Base-by-base conservation (phyloP, 2,329 filamentous ascomycete genomes). In the Monosporascus sp. region DNA sequence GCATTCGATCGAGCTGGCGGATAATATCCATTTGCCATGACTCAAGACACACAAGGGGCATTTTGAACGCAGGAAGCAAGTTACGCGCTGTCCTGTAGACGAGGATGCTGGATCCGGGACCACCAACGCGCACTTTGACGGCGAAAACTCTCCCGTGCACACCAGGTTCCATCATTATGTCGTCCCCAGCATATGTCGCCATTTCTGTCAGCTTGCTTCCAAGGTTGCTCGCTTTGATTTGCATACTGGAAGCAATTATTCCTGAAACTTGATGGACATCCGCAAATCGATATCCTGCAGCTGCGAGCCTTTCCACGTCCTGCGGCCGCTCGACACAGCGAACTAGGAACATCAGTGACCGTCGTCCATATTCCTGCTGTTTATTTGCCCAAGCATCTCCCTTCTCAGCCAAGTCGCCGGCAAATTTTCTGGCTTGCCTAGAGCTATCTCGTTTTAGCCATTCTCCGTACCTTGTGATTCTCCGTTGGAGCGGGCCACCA, bases 291-390 rank as follows among this genome's bases (percentile, higher is more conserved):
- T 86, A 95, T 1, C 91, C 91, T 78, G 73, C 37, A 75, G 74
- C 37, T 24, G 3, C 24, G 24, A 24, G 24, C 24, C 24, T 24
- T 24, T 24, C 24, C 24, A 24, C 24, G 95, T 1, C 91, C 91
- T 78, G 73, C 37, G 75, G 74, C 37, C 71, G 74, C 37, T 78
- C 75, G 2, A 88, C 76, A 44, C 79, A 79, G 11, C 85, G 87
- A 6, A 91, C 86, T 9, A 95, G 78, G 62, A 95, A 91, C 67
- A 96, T 82, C 46, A 95, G 78, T 51, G 92, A 89, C 1, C 91
- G 91, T 55, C 84, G 85, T 4, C 87, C 87, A 38, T 84, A 79
- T 31, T 71, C 66, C 17, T 70, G 61, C 24, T 57, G 60, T 24
- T 58, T 59, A 5, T 59, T 52, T 19, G 57, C 52, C 31, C 70